Evolutionary conservation across 2,329 filamentous ascomycete species (phyloP), one percentile per base, ranked within the genome.

Genomic region (Botryotinia narcissicola): DNA sequence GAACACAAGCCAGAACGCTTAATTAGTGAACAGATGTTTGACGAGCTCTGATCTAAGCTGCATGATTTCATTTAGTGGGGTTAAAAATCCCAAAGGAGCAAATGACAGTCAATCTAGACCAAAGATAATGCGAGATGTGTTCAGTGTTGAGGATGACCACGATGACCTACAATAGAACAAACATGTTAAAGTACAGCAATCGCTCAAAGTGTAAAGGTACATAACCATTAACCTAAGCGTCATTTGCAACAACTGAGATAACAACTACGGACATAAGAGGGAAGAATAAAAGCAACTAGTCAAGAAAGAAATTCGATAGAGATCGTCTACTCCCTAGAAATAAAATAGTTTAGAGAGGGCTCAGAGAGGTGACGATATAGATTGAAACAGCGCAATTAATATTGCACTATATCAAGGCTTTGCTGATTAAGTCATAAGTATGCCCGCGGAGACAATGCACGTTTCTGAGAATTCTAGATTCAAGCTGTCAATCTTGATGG

Each of bases 111-210:
- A 63, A 42, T 63, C 40, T 44, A 44, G 61, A 63, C 7, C n/a
- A 29, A 63, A 63, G n/a, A 44, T n/a, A n/a, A 63, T n/a, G 61
- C 62, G 40, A 40, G 40, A 46, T 64, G 16, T 64, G 29, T 64
- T 3, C 40, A 46, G 9, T n/a, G n/a, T 46, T 46, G 18, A 46
- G n/a, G 9, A 14, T 64, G 40, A 64, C 42, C 62, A 32, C 40
- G 25, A 64, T 64, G 18, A 25, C 29, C 32, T 64, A 18, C 42
- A 7, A 46, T 7, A 7, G 42, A 64, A 46, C n/a, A 64, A 40
- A 32, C n/a, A 18, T 32, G 29, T 46, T 46, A 12, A 12, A 40
- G 35, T 7, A 29, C 44, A 12, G 22, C 16, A 48, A 3, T 68
- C n/a, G 25, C 25, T 29, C 32, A 40, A 54, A 37, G 29, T 40